Percentiles rank a stretch among this genome's conserved stretches.
These are phyloP conservation scores for Berkeleyomyces basicola DNA, from an alignment of 2,329 filamentous ascomycete genomes.

Conservation along the genomic window DNA sequence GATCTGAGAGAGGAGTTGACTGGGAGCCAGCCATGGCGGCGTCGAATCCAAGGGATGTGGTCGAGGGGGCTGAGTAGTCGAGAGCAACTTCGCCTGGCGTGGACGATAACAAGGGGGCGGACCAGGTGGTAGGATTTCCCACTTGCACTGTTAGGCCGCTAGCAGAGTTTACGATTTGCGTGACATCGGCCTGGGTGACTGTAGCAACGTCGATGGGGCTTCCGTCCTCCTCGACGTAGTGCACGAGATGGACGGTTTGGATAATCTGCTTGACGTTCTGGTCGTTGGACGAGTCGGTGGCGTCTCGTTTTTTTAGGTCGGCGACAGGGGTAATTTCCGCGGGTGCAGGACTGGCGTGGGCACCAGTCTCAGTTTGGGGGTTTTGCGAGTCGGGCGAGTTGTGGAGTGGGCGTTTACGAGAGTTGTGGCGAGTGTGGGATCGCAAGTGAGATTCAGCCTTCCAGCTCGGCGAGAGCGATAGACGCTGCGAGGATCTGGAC, in stretches of 20 bases:
- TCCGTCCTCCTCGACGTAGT: conserved; percentile 33
- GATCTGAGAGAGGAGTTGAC: conserved; percentile 6
- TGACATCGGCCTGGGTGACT: conserved; percentile 23
- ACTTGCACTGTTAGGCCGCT: conserved; percentile 23
- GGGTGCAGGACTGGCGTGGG: neutral
- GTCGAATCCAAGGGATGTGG: conserved; percentile 4
- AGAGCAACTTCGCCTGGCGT: neutral
- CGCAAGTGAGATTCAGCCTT: conserved; percentile 6
- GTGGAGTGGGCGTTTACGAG: conserved; percentile 14
- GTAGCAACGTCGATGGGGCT: conserved; percentile 30
- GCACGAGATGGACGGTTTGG: conserved; percentile 38
- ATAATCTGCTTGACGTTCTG: conserved; percentile 29
- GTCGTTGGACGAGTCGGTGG: neutral
- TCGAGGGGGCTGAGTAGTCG: conserved; percentile 18
- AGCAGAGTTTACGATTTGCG: conserved; percentile 22
- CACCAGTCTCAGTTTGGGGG: neutral
- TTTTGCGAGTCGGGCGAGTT: neutral
- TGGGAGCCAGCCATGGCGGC: neutral
- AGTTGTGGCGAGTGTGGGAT: conserved; percentile 11
- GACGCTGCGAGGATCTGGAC: conserved; percentile 10
- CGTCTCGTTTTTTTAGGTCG: conserved; percentile 5
- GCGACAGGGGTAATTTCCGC: neutral
- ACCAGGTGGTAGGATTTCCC: conserved; percentile 5
- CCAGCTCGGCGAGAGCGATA: conserved; percentile 7
- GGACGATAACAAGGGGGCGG: conserved; percentile 1